Conservation (phyloP, 202 grass and related monocot genomes). For the Setaria italica region DNA sequence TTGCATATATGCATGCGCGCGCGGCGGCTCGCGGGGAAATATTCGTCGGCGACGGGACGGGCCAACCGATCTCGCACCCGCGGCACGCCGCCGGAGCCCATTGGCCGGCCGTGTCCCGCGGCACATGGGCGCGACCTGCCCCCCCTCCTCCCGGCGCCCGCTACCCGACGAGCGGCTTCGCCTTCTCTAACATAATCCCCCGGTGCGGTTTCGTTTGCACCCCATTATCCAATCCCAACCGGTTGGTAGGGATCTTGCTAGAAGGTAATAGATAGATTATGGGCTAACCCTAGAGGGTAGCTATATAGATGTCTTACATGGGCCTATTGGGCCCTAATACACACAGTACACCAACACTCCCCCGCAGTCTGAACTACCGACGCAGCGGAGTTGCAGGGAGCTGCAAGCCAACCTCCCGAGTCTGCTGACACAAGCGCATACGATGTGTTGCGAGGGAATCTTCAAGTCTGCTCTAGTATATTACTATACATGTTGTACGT, state of each 20-base stretch:
- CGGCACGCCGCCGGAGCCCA: background rate
- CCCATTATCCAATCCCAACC: background rate
- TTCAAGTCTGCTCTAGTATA: too few relatives aligned
- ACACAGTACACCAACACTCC: too few relatives aligned
- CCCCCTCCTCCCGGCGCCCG: background rate
- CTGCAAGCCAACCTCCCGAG: background rate
- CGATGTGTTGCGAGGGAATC: constrained; percentile 3
- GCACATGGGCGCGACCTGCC: constrained; percentile 47
- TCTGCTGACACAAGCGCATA: constrained; percentile 38
- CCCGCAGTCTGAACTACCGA: too few relatives aligned
- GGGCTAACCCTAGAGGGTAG: too few relatives aligned
- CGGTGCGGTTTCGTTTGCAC: background rate
- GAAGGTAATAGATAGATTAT: too few relatives aligned
- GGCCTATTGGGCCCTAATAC: too few relatives aligned
- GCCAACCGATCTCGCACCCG: background rate
- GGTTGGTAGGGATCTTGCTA: constrained; percentile 17
- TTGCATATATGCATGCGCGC: background rate
- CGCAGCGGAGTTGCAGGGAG: too few relatives aligned
- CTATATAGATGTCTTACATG: too few relatives aligned
- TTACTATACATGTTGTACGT: too few relatives aligned
- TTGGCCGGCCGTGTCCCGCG: constrained; percentile 4
- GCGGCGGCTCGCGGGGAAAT: background rate
- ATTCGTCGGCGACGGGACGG: constrained; percentile 10
- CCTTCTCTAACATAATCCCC: background rate
- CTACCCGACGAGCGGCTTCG: constrained; percentile 24